These are phyloP conservation scores for Solanum neorickii DNA, from an alignment of 257 asterid species.

Conservation along the genomic window DNA sequence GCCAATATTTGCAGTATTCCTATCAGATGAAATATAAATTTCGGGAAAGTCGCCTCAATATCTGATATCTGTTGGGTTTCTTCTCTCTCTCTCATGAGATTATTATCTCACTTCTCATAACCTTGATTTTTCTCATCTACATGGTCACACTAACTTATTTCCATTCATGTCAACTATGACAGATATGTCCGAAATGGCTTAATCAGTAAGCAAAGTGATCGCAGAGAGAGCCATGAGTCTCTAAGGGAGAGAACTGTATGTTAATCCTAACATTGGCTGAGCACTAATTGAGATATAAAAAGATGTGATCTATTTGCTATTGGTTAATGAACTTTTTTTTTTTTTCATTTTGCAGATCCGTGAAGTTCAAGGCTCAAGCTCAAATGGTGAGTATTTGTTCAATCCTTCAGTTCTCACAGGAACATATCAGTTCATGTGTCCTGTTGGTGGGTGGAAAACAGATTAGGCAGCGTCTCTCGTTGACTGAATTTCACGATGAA, in stretches of 20 bases:
- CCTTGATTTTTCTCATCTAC: not conserved
- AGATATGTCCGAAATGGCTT: constrained; percentile 29
- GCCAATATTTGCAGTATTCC: not conserved
- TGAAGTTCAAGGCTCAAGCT: constrained; percentile 32
- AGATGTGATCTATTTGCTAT: not conserved
- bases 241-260: constrained; percentile 36
- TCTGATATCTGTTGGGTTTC: not conserved
- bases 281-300: not conserved
- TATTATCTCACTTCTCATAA: not conserved
- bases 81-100: not conserved
- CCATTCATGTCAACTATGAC: constrained; percentile 18
- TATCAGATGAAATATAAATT: not conserved
- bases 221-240: constrained; percentile 8
- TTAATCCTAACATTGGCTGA: not conserved
- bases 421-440: not conserved
- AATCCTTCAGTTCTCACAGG: constrained; percentile 3
- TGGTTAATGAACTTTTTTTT: not conserved
- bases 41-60: not conserved
- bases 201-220: constrained; percentile 15
- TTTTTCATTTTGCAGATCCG: constrained; percentile 27
- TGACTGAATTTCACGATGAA: not conserved
- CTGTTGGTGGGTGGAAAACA: not conserved
- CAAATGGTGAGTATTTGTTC: constrained; percentile 38
- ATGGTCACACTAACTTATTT: not conserved
- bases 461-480: not conserved